phyloP scores from a whole-genome alignment of 139 green algal genomes.

The Pleodorina starrii region DNA sequence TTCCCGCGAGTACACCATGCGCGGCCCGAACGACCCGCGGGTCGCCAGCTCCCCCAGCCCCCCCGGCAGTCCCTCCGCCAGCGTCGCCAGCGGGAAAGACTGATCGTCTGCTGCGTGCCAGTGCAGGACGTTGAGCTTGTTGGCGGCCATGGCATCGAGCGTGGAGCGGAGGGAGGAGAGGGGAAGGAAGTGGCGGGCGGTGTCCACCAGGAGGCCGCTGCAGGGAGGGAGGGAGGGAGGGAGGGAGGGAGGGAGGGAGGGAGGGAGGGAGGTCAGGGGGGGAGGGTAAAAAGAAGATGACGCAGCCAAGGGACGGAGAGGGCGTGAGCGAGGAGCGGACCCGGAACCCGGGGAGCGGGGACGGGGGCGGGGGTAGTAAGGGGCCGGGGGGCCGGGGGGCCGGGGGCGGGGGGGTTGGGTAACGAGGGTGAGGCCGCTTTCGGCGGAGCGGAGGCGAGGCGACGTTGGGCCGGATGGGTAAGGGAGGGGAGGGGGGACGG shows the following conservation, averaged over 20 bases:
- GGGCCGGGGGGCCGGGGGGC: too few species aligned
- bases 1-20: slow-evolving; percentile 18
- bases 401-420: too few species aligned
- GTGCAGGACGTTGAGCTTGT: slow-evolving; percentile 79
- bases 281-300: background rate
- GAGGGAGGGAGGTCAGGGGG: too few species aligned
- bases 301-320: too few species aligned
- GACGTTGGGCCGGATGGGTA: background rate
- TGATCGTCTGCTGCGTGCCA: slow-evolving; percentile 77
- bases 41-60: background rate
- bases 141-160: slow-evolving; percentile 73
- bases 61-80: background rate
- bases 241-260: too few species aligned
- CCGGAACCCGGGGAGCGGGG: too few species aligned
- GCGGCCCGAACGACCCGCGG: slow-evolving; percentile 8
- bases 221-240: background rate
- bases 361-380: too few species aligned
- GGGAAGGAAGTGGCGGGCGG: slow-evolving; percentile 73
- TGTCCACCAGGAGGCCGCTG: slow-evolving; percentile 75
- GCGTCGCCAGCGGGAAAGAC: slow-evolving; percentile 3
- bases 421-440: too few species aligned
- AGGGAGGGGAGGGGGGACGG: background rate
- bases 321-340: too few species aligned
- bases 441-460: too few species aligned
- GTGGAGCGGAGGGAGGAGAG: slow-evolving; percentile 56